Evolutionary conservation across 1,284 basidiomycete species (phyloP).

Genomic region (Cryptococcus floricola): DNA sequence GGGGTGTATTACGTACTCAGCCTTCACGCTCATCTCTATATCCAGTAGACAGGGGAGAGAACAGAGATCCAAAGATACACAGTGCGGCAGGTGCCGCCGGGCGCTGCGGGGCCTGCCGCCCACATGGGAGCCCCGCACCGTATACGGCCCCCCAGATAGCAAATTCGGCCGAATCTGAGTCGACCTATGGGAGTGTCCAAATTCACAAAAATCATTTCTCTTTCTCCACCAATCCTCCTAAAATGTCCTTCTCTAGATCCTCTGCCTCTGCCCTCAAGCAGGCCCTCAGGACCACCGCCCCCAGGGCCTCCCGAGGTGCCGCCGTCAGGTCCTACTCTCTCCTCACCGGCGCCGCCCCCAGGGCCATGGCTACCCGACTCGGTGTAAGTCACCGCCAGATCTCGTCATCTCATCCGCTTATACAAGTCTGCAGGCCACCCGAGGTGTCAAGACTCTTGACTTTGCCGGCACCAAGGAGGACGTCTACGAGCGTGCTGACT

Average conservation of each 20-base stretch:
- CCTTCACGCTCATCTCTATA: slow-evolving; percentile 26
- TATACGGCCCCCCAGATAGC: slow-evolving; percentile 1
- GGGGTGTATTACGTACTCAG: slow-evolving; percentile 21
- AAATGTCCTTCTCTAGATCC: slow-evolving; percentile 46
- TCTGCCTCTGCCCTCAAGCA: slow-evolving; percentile 54
- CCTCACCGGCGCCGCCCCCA: slow-evolving; percentile 57
- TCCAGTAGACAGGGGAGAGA: no score
- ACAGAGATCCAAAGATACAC: no score
- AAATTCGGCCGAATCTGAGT: slow-evolving; percentile 18
- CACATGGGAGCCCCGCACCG: no score
- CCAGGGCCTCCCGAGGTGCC: slow-evolving; percentile 41
- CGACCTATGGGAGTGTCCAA: slow-evolving; percentile 1
- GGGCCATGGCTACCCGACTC: slow-evolving; percentile 42
- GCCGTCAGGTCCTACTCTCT: slow-evolving; percentile 65
- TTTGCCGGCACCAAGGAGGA: slow-evolving; percentile 94
- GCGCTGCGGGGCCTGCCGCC: no score
- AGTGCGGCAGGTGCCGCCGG: no score
- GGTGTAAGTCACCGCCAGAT: slow-evolving; percentile 29
- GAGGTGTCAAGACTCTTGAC: slow-evolving; percentile 95
- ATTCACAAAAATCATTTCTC: neutral
- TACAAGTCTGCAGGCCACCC: slow-evolving; percentile 45
- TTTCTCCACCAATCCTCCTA: neutral
- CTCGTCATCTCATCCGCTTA: slow-evolving; percentile 5
- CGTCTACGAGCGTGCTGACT: slow-evolving; percentile 97
- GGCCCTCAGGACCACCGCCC: slow-evolving; percentile 51